Conservation (phyloP, 1,284 basidiomycete genomes). For the Pseudozyma thailandica region DNA sequence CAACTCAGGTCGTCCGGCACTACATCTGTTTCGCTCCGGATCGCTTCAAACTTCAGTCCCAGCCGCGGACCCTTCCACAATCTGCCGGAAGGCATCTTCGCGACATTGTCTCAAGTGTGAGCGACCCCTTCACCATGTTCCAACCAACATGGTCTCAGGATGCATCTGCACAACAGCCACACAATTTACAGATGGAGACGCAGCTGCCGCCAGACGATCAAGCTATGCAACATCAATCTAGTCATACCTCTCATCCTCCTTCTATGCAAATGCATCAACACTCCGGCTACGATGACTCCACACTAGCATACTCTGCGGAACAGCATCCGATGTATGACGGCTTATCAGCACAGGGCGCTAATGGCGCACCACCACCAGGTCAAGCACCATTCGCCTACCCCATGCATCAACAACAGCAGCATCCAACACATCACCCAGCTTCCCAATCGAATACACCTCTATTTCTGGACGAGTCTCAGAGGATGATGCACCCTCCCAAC, state of each 20-base stretch:
- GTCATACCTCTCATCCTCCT: slow-evolving; percentile 4
- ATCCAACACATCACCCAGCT: not conserved
- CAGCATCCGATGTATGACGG: slow-evolving; percentile 13
- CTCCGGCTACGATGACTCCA: slow-evolving; percentile 7
- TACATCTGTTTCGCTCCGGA: too few species aligned
- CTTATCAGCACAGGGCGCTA: slow-evolving; percentile 4
- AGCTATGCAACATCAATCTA: slow-evolving; percentile 11
- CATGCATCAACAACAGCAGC: slow-evolving; percentile 3
- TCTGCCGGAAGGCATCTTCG: not conserved
- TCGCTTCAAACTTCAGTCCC: too few species aligned
- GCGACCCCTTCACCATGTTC: slow-evolving; percentile 27
- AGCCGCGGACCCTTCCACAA: too few species aligned
- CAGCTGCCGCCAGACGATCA: slow-evolving; percentile 5
- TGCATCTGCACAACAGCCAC: slow-evolving; percentile 16
- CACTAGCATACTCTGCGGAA: slow-evolving; percentile 4
- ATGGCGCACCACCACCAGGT: slow-evolving; percentile 17
- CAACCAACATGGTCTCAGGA: slow-evolving; percentile 47
- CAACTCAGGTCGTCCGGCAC: too few species aligned
- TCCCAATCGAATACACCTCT: not conserved
- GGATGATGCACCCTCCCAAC: slow-evolving; percentile 10
- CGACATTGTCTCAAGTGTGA: not conserved
- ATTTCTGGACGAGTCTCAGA: slow-evolving; percentile 11
- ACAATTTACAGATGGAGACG: slow-evolving; percentile 9
- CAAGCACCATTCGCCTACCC: slow-evolving; percentile 11
- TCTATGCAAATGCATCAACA: slow-evolving; percentile 6